Conservation (phyloP, 2,329 filamentous ascomycete species). For the Aspergillus niger region DNA sequence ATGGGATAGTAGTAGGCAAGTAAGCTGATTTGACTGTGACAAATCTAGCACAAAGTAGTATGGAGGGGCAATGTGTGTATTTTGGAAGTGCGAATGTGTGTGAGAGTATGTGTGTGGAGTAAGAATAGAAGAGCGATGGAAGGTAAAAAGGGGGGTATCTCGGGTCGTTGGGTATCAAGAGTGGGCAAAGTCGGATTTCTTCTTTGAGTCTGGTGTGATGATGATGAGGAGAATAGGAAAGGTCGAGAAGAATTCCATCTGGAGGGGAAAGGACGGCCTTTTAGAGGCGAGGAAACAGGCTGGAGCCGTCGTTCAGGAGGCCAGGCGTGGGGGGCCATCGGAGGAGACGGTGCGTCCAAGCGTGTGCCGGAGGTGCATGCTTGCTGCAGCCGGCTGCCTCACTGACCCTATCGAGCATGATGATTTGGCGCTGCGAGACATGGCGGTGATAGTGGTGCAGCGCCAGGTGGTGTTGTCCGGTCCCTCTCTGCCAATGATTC, state of each 20-base stretch:
- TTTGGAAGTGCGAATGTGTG: not conserved
- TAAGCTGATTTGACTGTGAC: conserved; percentile 24
- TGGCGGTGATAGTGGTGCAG: conserved; percentile 24
- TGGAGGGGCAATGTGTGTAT: conserved; percentile 10
- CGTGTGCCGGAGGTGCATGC: conserved; percentile 20
- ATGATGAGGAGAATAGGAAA: conserved; percentile 16
- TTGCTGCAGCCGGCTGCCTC: conserved; percentile 22
- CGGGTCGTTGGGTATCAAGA: conserved; percentile 12
- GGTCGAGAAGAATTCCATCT: conserved; percentile 11
- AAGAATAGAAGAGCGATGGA: conserved; percentile 5
- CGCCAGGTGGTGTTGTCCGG: conserved; percentile 18
- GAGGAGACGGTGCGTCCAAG: conserved; percentile 17
- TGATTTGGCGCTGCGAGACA: conserved; percentile 27
- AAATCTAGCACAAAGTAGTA: conserved; percentile 21
- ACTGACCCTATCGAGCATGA: conserved; percentile 11
- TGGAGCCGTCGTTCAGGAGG: conserved; percentile 2
- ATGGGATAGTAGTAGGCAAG: conserved; percentile 1
- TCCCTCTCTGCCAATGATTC: conserved; percentile 17
- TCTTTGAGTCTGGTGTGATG: conserved; percentile 18
- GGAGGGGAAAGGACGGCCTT: conserved; percentile 19
- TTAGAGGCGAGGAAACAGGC: conserved; percentile 15
- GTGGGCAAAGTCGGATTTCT: conserved; percentile 8
- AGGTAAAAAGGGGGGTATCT: conserved; percentile 3
- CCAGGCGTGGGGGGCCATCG: conserved; percentile 10
- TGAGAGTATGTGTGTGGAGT: not conserved